Evolutionary conservation across 495 filamentous ascomycete species (phyloP), one percentile per base, ranked within the genome.

Genomic region (Staphylotrichum longicolle): DNA sequence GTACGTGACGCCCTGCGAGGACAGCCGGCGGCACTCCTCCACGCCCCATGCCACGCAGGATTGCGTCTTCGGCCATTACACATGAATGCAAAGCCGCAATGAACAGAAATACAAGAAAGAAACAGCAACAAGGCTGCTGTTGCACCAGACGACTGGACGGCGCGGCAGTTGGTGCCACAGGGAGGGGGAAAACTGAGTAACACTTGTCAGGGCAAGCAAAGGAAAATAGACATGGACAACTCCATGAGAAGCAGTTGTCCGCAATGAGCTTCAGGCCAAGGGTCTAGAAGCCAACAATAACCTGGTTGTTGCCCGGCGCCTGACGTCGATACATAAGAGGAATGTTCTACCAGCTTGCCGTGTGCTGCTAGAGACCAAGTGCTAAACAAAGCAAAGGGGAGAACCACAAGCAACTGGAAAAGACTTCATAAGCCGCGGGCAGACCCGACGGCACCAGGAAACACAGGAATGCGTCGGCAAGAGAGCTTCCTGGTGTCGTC

Each of bases 181-280:
- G 55, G 33, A 47, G n/a, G 54, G 20, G 58, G 57, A 50, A 20
- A 32, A 44, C n/a, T 32, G 42, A 56, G 57, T 42, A 72, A 72
- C 70, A 72, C 70, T 72, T 72, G 70, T 72, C 70, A 66, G 20
- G 50, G 48, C 47, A 65, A 60, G 55, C 41, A 47, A 56, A 51
- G 35, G 20, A 47, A 8, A 4, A 11, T n/a, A 44, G 3, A 34
- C 15, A 50, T 37, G 51, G 57, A 63, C 57, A 63, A 70, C 66
- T 61, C 50, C 61, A 44, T 27, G 46, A 20, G 54, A 54, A 27
- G 45, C 14, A 60, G 61, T 61, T 67, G 58, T 41, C 49, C 44
- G 51, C 35, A 20, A 53, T 6, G 41, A 57, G 55, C 50, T 54
- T 33, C 37, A 46, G 11, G 32, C 27, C 33, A 9, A 35, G 48